Conservation (phyloP, 2,329 filamentous ascomycete species). For the Aphanocladium album region DNA sequence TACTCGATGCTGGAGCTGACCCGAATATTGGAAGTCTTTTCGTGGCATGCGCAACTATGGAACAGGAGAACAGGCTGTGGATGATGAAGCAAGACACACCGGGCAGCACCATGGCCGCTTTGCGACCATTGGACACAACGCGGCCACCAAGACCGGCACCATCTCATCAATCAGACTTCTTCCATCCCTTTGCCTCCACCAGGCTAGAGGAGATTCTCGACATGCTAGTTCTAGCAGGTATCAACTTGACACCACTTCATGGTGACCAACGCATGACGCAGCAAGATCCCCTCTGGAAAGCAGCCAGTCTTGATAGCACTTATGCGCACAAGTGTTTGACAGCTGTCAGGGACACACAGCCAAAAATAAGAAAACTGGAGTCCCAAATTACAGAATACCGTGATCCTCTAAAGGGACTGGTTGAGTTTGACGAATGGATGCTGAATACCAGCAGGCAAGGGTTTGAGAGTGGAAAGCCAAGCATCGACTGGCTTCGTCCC, state of each 20-base stretch:
- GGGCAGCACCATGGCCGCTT: not conserved
- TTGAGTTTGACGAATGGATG: not conserved
- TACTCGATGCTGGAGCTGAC: slow-evolving; percentile 24
- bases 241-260: not conserved
- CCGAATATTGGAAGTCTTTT: slow-evolving; percentile 10
- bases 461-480: not conserved
- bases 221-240: not conserved
- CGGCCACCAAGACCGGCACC: not conserved
- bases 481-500: not conserved
- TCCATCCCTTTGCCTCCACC: not conserved
- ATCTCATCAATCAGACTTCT: not conserved
- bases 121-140: not conserved
- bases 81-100: not conserved
- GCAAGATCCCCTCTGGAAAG: not conserved
- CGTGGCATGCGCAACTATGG: slow-evolving; percentile 17
- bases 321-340: not conserved
- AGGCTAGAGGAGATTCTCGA: slow-evolving; percentile 4
- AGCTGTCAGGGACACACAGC: not conserved
- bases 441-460: too few species aligned
- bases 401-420: not conserved
- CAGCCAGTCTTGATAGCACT: not conserved
- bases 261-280: not conserved
- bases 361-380: not conserved
- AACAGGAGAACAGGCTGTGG: slow-evolving; percentile 15
- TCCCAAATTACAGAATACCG: too few species aligned